Percentiles rank a stretch among this genome's conserved stretches.
Conservation (phyloP, 2,329 filamentous ascomycete species). For the Diaporthe citrichinensis region DNA sequence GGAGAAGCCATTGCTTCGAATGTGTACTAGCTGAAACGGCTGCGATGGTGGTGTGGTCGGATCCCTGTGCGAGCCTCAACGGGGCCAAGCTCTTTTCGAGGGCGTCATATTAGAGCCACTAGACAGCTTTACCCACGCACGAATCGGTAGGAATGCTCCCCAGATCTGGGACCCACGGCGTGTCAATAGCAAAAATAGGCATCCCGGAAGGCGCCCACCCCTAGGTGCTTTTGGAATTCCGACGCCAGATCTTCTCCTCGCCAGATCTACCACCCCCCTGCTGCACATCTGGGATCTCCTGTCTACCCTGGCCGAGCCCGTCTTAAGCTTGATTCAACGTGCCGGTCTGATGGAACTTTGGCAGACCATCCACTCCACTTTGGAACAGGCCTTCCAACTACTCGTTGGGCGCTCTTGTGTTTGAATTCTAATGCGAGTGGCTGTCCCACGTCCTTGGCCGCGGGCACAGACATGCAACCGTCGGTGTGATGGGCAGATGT, state of each 20-base stretch:
- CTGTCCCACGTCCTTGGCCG: slow-evolving; percentile 16
- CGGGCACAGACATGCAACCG: slow-evolving; percentile 19
- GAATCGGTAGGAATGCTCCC: background rate
- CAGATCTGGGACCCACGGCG: background rate
- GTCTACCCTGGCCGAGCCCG: background rate
- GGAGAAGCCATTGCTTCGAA: slow-evolving; percentile 8
- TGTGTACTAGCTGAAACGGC: slow-evolving; percentile 22
- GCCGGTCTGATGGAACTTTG: slow-evolving; percentile 15
- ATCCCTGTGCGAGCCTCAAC: slow-evolving; percentile 8
- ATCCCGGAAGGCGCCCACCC: background rate
- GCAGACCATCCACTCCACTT: background rate
- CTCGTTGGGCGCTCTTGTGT: background rate
- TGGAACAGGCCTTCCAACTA: slow-evolving; percentile 4
- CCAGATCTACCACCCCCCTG: slow-evolving; percentile 21
- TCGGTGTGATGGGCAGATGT: slow-evolving; percentile 13
- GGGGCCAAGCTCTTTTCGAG: background rate
- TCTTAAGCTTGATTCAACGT: slow-evolving; percentile 22
- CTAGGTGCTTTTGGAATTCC: background rate
- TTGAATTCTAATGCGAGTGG: slow-evolving; percentile 20
- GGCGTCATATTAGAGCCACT: background rate
- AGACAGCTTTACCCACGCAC: background rate
- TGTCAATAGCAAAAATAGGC: background rate
- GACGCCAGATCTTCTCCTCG: background rate
- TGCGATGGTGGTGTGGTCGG: slow-evolving; percentile 15
- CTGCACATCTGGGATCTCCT: slow-evolving; percentile 22